phyloP scores from a whole-genome alignment of 129 eudicot genomes.

The Flaveria trinervia region DNA sequence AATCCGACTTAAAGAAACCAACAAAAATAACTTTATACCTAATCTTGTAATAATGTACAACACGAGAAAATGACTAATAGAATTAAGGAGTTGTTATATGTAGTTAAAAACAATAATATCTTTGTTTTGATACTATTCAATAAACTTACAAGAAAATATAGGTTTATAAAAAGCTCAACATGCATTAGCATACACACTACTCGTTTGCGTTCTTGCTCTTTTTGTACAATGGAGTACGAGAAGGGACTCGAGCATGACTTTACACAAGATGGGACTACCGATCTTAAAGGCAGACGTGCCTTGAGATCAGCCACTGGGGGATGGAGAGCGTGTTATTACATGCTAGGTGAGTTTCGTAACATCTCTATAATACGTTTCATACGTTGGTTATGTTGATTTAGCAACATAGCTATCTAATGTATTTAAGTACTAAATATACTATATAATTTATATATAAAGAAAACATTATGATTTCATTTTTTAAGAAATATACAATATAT shows the following conservation, averaged over 20 bases:
- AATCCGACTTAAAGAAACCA: not conserved
- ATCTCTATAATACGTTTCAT: not conserved
- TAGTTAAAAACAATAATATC: slow-evolving; percentile 15
- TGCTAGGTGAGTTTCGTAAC: slow-evolving; percentile 51
- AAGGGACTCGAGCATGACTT: slow-evolving; percentile 43
- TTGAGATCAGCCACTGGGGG: slow-evolving; percentile 58
- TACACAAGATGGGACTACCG: slow-evolving; percentile 74
- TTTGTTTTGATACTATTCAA: not conserved
- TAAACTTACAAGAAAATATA: slow-evolving; percentile 7
- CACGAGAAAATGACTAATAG: slow-evolving; percentile 13
- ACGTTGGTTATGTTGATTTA: no score
- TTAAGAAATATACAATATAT: no score
- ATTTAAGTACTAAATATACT: no score
- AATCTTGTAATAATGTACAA: not conserved
- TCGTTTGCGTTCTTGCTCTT: not conserved
- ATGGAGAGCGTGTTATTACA: slow-evolving; percentile 79
- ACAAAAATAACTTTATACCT: not conserved
- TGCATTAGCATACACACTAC: not conserved
- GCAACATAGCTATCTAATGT: no score
- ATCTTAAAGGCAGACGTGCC: slow-evolving; percentile 65
- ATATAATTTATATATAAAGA: no score
- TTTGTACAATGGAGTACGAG: slow-evolving; percentile 31
- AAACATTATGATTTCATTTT: no score
- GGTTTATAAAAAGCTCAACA: slow-evolving; percentile 13
- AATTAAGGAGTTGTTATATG: not conserved